These are phyloP conservation scores for Cyclostephanos tholiformis DNA, from an alignment of 108 stramenopile genomes.

Conservation along the genomic window DNA sequence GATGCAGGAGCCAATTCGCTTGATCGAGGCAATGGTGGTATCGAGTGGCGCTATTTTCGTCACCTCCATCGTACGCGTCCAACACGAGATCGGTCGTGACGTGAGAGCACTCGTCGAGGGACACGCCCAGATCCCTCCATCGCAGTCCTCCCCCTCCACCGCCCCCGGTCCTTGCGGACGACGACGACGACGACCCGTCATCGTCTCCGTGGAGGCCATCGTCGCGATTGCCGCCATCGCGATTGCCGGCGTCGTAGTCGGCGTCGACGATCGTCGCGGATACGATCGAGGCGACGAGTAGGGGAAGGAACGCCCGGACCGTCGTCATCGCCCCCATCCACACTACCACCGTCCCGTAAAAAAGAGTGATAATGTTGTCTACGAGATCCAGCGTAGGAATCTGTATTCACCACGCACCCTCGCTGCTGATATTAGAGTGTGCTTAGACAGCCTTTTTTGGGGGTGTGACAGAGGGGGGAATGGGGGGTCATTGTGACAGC, in stretches of 20 bases:
- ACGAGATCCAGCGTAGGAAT: no score
- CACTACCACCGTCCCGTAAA: no score
- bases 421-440: no score
- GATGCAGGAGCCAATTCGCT: slow-evolving; percentile 51
- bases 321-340: no score
- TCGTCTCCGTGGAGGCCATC: background rate
- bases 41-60: background rate
- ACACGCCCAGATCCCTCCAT: slow-evolving; percentile 46
- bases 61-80: slow-evolving; percentile 7
- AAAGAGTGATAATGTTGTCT: no score
- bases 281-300: no score
- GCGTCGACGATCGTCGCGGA: background rate
- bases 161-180: no score
- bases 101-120: slow-evolving; percentile 20
- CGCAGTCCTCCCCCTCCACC: slow-evolving; percentile 26
- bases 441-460: no score
- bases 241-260: background rate
- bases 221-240: background rate
- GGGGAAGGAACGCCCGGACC: no score
- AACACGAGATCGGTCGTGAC: slow-evolving; percentile 15
- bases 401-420: no score
- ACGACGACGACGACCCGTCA: background rate
- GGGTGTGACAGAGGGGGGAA: no score
- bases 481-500: no score
- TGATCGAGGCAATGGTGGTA: slow-evolving; percentile 26